These are phyloP conservation scores for Podospora comata DNA, from an alignment of 495 filamentous ascomycete genomes.

Conservation along the genomic window DNA sequence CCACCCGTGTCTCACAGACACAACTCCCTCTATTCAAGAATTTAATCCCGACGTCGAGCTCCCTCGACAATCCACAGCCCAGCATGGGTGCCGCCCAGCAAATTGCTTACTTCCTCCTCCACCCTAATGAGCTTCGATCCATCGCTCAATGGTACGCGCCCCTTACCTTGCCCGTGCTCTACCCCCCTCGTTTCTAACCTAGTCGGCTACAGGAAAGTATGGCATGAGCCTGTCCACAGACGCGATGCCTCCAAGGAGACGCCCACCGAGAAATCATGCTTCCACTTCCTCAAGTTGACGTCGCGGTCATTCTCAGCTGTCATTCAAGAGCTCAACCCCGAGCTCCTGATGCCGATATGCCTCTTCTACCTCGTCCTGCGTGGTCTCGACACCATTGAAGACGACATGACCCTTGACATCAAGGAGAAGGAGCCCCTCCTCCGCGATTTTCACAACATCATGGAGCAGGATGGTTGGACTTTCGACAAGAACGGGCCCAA, in stretches of 20 bases:
- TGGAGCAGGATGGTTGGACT: constrained; percentile 85
- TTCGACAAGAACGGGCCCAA: constrained; percentile 81
- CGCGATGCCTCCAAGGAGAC: constrained; percentile 74
- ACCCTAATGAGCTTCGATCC: constrained; percentile 73
- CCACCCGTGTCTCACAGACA: constrained; percentile 17
- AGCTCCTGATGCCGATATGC: constrained; percentile 82
- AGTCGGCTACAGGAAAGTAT: constrained; percentile 70
- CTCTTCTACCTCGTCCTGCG: constrained; percentile 94
- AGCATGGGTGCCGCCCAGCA: constrained; percentile 49
- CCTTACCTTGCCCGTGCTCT: neutral
- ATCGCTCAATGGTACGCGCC: constrained; percentile 82
- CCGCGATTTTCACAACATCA: constrained; percentile 69
- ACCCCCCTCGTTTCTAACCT: neutral
- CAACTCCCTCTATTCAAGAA: constrained; percentile 9
- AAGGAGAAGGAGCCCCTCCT: constrained; percentile 82
- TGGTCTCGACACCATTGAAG: constrained; percentile 93
- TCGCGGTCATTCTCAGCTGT: constrained; percentile 91
- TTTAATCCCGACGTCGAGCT: neutral
- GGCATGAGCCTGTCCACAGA: constrained; percentile 89
- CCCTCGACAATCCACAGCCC: neutral
- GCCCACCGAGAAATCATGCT: constrained; percentile 71
- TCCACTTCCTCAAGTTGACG: constrained; percentile 79
- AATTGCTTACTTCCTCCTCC: constrained; percentile 70
- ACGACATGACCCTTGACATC: constrained; percentile 90
- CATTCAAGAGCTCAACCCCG: constrained; percentile 91